A percentile compares a stretch with the other conserved stretches of the same genome.
These are phyloP conservation scores for Sungouiella thailandica DNA, from an alignment of 805 yeast species.

Conservation along the genomic window DNA sequence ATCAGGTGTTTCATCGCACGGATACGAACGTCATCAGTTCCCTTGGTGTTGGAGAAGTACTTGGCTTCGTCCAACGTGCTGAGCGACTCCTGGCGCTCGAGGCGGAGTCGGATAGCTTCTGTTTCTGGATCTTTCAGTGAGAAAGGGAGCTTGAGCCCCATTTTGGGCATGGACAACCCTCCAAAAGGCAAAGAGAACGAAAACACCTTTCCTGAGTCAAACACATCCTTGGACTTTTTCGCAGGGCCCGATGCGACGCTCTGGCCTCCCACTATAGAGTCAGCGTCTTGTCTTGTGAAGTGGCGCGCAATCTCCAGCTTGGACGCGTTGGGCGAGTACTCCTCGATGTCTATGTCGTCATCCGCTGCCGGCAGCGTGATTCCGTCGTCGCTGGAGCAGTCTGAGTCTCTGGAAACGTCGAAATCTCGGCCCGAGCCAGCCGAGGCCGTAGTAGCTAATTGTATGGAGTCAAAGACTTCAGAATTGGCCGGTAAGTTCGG, in stretches of 20 bases:
- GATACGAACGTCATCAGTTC: conserved; percentile 61
- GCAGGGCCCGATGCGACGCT: conserved; percentile 20
- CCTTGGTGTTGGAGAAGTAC: conserved; percentile 48
- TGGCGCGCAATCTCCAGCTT: conserved; percentile 6
- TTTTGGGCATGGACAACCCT: conserved; percentile 27
- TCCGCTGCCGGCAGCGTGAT: not conserved
- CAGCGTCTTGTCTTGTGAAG: conserved; percentile 30
- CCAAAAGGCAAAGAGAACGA: conserved; percentile 60
- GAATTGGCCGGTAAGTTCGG: too few species aligned
- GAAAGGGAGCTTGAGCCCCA: conserved; percentile 21
- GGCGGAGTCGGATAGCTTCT: conserved; percentile 32
- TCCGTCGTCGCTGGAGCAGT: too few species aligned
- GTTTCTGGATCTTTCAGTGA: conserved; percentile 12
- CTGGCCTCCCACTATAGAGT: conserved; percentile 48
- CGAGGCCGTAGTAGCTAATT: too few species aligned
- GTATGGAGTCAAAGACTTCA: too few species aligned
- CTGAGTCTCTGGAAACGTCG: too few species aligned
- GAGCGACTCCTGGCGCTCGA: conserved; percentile 52
- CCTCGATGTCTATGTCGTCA: not conserved
- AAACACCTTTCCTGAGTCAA: conserved; percentile 38
- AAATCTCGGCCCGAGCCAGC: too few species aligned
- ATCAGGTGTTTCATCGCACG: conserved; percentile 67
- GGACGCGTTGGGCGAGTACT: not conserved
- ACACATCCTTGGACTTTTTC: conserved; percentile 15
- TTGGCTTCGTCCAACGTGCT: conserved; percentile 60